phyloP scores from a whole-genome alignment of 148 eudicot genomes.

The Limonium bicolor region DNA sequence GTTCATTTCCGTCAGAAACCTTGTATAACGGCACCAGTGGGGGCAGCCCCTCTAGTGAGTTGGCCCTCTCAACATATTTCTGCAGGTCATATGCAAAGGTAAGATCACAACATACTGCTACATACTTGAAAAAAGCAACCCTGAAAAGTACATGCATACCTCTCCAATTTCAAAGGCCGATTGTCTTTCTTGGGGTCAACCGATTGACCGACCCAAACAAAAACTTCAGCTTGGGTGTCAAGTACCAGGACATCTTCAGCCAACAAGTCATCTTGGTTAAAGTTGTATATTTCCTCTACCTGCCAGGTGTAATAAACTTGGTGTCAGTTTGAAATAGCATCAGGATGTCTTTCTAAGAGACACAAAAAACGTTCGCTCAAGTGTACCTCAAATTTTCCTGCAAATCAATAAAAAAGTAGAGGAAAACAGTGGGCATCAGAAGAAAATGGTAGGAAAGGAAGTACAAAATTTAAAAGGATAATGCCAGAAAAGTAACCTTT shows the following conservation, averaged over 20 bases:
- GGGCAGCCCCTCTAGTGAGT: conserved; percentile 67
- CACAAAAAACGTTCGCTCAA: background rate
- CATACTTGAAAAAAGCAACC: background rate
- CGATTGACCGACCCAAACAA: conserved; percentile 96
- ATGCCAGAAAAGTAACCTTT: conserved; percentile 40
- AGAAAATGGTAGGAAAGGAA: background rate
- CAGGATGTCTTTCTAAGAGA: background rate
- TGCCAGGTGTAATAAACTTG: conserved; percentile 10
- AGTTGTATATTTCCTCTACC: conserved; percentile 92
- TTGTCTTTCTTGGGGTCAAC: conserved; percentile 80
- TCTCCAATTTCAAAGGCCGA: conserved; percentile 76
- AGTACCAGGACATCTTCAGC: conserved; percentile 92
- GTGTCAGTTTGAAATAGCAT: background rate
- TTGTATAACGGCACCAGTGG: conserved; percentile 65
- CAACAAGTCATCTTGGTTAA: conserved; percentile 91
- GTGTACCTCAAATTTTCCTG: conserved; percentile 89
- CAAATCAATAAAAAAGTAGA: conserved; percentile 17
- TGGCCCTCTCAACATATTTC: conserved; percentile 78
- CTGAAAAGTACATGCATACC: conserved; percentile 20
- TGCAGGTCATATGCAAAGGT: conserved; percentile 18
- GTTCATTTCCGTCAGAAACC: conserved; percentile 91
- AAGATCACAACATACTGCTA: background rate
- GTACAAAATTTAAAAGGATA: background rate
- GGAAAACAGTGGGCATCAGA: conserved; percentile 17
- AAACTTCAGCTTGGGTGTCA: conserved; percentile 89